Percentiles rank a stretch among this genome's conserved stretches.
Evolutionary conservation across 1,139 yeast species (phyloP).

Genomic region (Scheffersomyces cryptocercus): DNA sequence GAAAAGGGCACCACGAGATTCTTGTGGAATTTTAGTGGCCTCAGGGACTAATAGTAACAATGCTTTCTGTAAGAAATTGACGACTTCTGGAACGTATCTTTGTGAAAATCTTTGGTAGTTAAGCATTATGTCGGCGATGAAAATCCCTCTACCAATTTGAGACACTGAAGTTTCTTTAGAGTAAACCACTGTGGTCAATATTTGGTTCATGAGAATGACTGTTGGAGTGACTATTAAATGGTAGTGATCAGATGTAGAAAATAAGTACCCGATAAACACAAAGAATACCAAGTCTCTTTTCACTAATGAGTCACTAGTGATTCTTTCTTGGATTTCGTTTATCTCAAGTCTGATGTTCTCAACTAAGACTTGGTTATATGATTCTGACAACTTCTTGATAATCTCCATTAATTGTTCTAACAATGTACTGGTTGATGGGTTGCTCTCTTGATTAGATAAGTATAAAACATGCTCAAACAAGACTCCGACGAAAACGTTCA

Average conservation of each 20-base stretch:
- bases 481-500: slow-evolving; percentile 64
- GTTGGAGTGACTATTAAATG: slow-evolving; percentile 90
- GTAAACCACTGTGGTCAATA: slow-evolving; percentile 38
- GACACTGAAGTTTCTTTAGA: slow-evolving; percentile 47
- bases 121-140: slow-evolving; percentile 62
- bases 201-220: slow-evolving; percentile 69
- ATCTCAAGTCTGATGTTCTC: slow-evolving; percentile 38
- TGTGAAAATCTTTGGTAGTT: slow-evolving; percentile 79
- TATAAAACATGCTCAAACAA: slow-evolving; percentile 64
- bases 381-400: slow-evolving; percentile 62
- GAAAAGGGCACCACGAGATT: slow-evolving; percentile 16
- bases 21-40: slow-evolving; percentile 22
- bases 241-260: slow-evolving; percentile 94
- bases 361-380: slow-evolving; percentile 65
- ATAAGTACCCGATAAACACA: slow-evolving; percentile 69
- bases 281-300: slow-evolving; percentile 66
- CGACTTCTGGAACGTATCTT: slow-evolving; percentile 79
- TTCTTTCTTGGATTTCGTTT: slow-evolving; percentile 49
- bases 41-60: slow-evolving; percentile 50
- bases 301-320: slow-evolving; percentile 21
- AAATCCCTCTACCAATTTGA: slow-evolving; percentile 50
- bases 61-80: slow-evolving; percentile 57
- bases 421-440: slow-evolving; percentile 10
- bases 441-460: slow-evolving; percentile 37
- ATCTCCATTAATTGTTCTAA: slow-evolving; percentile 49